Base-by-base conservation (phyloP, 306 rosid genomes). In the Pyrus communis region DNA sequence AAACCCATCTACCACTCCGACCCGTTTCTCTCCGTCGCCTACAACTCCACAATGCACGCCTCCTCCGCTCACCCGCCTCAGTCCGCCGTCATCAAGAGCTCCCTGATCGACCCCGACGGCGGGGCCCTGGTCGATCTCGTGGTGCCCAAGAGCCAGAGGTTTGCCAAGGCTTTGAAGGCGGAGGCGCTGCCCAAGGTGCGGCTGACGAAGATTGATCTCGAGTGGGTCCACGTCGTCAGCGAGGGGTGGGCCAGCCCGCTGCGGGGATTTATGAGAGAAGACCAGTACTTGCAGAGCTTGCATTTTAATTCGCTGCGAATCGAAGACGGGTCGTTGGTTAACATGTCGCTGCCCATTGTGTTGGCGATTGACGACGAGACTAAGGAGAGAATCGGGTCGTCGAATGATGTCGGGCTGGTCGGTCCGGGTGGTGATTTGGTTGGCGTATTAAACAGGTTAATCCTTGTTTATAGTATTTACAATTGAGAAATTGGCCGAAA, bases 161-260 rank as follows among this genome's bases (percentile, higher is more conserved):
- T 80, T 3, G 61, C 82, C 30, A 89, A 81, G 80, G n/a, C 21
- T 1, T 4, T 58, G 14, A 91, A 89, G 86, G 97, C 87, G 0
- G 89, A 85, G 82, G 72, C 88, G 9, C 72, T 96, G 76, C 98
- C 97, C 0, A 87, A 79, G 76, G 88, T 86, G 75, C 52, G 69
- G 40, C 82, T 96, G 40, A 84, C 91, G 3, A 86, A 83, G 80
- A 85, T 96, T 80, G 99, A 96, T 83, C 67, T 88, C 23, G 99
- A 96, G 81, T 96, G 99, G 99, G 93, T 89, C 46, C 99, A 92
- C 33, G 98, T 96, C 60, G 75, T 96, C 69, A 71, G 96, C 70
- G 97, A 96, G 79, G 98, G 99, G 18, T 96, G 99, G 98, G 91
- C 99, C 4, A 92, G 93, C 81, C 99, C 99, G 2, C 84, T 96